Conservation (phyloP, 495 filamentous ascomycete genomes). For the Xylaria longipes region DNA sequence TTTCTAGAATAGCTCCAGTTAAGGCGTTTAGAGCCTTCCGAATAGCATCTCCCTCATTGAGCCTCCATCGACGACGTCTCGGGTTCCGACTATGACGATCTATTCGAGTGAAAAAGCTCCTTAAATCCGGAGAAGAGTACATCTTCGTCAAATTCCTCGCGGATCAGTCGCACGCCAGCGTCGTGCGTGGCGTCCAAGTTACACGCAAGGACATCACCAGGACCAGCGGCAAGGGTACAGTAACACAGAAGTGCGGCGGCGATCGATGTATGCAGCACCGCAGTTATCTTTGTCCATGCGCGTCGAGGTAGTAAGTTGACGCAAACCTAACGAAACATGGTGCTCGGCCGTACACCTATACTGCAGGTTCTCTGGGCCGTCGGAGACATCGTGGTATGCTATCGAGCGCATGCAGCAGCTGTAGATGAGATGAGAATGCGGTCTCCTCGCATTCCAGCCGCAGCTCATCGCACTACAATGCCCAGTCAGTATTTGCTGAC, state of each 20-base stretch:
- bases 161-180: slow-evolving; percentile 11
- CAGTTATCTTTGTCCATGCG: slow-evolving; percentile 9
- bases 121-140: background rate
- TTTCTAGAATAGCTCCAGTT: background rate
- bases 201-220: slow-evolving; percentile 8
- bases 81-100: no score
- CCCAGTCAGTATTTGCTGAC: background rate
- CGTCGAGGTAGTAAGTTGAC: background rate
- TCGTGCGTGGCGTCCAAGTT: background rate
- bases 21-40: background rate
- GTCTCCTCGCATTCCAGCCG: background rate
- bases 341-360: background rate
- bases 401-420: background rate
- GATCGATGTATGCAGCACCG: slow-evolving; percentile 15
- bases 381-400: background rate
- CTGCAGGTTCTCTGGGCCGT: background rate
- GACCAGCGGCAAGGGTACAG: slow-evolving; percentile 6
- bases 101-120: slow-evolving; percentile 6
- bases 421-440: no score
- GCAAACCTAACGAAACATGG: background rate
- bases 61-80: background rate
- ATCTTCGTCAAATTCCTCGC: background rate
- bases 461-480: background rate
- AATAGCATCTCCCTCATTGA: background rate
- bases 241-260: slow-evolving; percentile 12